A percentile compares a stretch with the other conserved stretches of the same genome.
phyloP scores from a whole-genome alignment of 2,329 filamentous ascomycete species.

The Pseudogymnoascus sp. region DNA sequence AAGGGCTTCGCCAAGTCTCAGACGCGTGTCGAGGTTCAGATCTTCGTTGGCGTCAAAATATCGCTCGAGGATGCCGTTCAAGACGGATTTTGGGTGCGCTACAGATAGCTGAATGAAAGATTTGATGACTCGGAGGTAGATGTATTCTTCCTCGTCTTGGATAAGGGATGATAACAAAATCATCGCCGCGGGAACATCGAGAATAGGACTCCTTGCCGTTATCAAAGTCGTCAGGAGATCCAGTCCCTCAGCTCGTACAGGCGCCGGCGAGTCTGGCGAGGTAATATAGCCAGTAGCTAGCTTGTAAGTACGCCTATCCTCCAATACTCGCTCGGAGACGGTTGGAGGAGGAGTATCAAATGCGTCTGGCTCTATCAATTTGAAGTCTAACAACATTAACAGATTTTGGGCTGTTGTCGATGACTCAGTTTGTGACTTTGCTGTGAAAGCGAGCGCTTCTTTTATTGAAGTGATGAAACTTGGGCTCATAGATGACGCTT shows the following conservation, averaged over 20 bases:
- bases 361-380: conserved; percentile 25
- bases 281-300: conserved; percentile 60
- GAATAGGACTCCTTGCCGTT: conserved; percentile 43
- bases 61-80: conserved; percentile 56
- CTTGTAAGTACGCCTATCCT: conserved; percentile 55
- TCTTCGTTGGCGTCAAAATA: conserved; percentile 59
- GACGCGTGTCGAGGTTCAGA: conserved; percentile 52
- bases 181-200: conserved; percentile 60
- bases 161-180: conserved; percentile 59
- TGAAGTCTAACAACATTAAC: conserved; percentile 47
- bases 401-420: conserved; percentile 51
- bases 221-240: conserved; percentile 54
- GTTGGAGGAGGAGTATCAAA: conserved; percentile 29
- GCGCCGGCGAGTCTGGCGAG: conserved; percentile 53
- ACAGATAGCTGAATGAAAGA: conserved; percentile 53
- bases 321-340: conserved; percentile 40
- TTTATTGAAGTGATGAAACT: conserved; percentile 40
- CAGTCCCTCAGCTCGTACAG: conserved; percentile 59
- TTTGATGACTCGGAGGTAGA: conserved; percentile 61
- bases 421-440: conserved; percentile 33
- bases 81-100: conserved; percentile 55
- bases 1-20: conserved; percentile 63
- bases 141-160: conserved; percentile 62
- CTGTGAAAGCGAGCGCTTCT: conserved; percentile 38
- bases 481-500: conserved; percentile 37